Evolutionary conservation across 371 early-diverging fungal species (phyloP).

Genomic region (Rhizopus stolonifer): DNA sequence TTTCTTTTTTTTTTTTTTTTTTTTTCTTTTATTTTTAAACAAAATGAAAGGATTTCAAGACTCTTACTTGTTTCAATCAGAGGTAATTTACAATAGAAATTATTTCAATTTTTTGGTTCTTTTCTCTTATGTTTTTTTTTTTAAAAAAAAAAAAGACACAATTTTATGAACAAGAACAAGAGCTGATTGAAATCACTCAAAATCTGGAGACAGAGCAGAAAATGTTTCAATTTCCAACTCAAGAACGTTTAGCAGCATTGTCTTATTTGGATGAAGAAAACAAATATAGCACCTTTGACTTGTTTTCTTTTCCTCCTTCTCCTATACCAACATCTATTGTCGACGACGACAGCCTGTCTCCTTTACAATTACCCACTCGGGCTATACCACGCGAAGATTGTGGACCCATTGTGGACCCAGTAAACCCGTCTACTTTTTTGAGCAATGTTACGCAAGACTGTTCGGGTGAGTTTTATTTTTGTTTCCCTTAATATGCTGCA

Average conservation of each 20-base stretch:
- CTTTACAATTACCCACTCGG: slow-evolving; percentile 24
- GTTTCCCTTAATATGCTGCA: too few relatives aligned
- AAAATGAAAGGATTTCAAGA: too few relatives aligned
- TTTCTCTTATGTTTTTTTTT: too few relatives aligned
- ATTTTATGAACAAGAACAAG: background rate
- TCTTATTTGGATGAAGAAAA: slow-evolving; percentile 29
- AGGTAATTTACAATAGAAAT: too few relatives aligned
- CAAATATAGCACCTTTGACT: slow-evolving; percentile 32
- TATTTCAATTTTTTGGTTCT: too few relatives aligned
- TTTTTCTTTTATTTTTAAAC: too few relatives aligned
- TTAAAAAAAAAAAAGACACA: too few relatives aligned
- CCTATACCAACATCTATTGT: background rate
- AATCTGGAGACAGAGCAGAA: slow-evolving; percentile 18
- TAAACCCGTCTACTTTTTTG: slow-evolving; percentile 19
- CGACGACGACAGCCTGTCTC: slow-evolving; percentile 24
- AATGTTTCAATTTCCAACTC: slow-evolving; percentile 32
- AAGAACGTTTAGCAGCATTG: slow-evolving; percentile 21
- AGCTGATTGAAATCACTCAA: slow-evolving; percentile 6
- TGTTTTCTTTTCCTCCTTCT: slow-evolving; percentile 21
- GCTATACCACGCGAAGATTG: slow-evolving; percentile 4
- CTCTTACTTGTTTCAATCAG: too few relatives aligned
- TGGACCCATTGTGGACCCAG: slow-evolving; percentile 5
- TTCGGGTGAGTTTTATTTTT: too few relatives aligned
- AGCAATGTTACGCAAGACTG: too few relatives aligned
- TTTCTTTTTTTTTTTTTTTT: too few relatives aligned